Evolutionary conservation across 2,329 filamentous ascomycete species (phyloP).

Genomic region (Cadophora gregata): DNA sequence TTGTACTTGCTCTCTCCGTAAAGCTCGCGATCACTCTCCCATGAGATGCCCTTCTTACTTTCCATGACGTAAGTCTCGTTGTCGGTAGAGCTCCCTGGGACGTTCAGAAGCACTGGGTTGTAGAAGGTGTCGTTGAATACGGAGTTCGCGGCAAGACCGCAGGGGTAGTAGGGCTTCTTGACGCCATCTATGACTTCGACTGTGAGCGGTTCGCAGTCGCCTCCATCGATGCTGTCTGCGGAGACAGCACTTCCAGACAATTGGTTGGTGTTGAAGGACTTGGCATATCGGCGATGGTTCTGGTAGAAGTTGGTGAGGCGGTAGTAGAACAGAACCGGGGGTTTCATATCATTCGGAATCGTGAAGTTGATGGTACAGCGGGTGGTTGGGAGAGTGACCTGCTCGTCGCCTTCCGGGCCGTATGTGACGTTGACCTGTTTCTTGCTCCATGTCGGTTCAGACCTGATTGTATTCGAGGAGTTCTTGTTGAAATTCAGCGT

Average conservation of each 20-base stretch:
- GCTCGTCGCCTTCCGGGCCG: slow-evolving; percentile 41
- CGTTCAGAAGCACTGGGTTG: slow-evolving; percentile 66
- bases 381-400: slow-evolving; percentile 47
- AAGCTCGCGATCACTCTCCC: slow-evolving; percentile 80
- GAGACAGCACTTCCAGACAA: slow-evolving; percentile 74
- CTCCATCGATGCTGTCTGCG: slow-evolving; percentile 64
- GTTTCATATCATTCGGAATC: slow-evolving; percentile 77
- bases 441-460: slow-evolving; percentile 38
- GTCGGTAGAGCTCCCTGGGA: slow-evolving; percentile 47
- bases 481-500: slow-evolving; percentile 73
- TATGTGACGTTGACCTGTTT: slow-evolving; percentile 49
- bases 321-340: slow-evolving; percentile 93
- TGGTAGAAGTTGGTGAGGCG: slow-evolving; percentile 98
- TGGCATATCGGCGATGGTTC: slow-evolving; percentile 95
- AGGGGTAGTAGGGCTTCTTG: slow-evolving; percentile 84
- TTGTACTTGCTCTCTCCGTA: slow-evolving; percentile 76
- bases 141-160: slow-evolving; percentile 95
- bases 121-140: slow-evolving; percentile 93
- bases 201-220: slow-evolving; percentile 78
- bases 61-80: slow-evolving; percentile 73
- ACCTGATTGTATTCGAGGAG: slow-evolving; percentile 35
- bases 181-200: slow-evolving; percentile 53
- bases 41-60: slow-evolving; percentile 76
- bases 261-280: slow-evolving; percentile 84
- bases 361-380: slow-evolving; percentile 78